Conservation (phyloP, 768 basidiomycete genomes). For the Chlorophyllum brunneum region DNA sequence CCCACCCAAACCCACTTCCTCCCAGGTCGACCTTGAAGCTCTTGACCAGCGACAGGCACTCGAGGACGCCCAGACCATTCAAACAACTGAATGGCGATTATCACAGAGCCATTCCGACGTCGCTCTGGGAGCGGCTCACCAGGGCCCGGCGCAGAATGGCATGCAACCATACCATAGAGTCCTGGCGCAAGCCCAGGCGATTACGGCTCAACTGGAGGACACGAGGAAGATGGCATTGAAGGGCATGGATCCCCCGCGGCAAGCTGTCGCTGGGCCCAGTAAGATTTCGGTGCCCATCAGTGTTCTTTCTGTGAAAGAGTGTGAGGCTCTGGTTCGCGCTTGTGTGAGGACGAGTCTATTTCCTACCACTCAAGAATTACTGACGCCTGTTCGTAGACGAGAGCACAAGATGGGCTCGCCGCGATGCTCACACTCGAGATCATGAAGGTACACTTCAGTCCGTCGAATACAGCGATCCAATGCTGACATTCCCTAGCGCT, state of each 20-base stretch:
- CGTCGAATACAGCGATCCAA: neutral
- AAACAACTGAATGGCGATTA: neutral
- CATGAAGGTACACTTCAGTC: constrained; percentile 40
- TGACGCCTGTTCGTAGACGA: constrained; percentile 32
- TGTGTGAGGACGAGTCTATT: constrained; percentile 22
- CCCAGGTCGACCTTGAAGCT: constrained; percentile 6
- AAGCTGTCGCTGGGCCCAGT: constrained; percentile 9
- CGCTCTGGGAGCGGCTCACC: constrained; percentile 5
- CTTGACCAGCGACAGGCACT: constrained; percentile 4
- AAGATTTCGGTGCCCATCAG: constrained; percentile 33
- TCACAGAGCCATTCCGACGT: constrained; percentile 4
- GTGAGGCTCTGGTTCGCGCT: constrained; percentile 48
- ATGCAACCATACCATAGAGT: constrained; percentile 29
- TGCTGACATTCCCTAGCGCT: constrained; percentile 29
- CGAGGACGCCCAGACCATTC: constrained; percentile 8
- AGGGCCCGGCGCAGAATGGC: constrained; percentile 7
- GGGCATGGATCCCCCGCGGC: constrained; percentile 14
- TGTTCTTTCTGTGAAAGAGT: constrained; percentile 48
- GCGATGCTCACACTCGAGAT: constrained; percentile 50
- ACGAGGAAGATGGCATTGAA: constrained; percentile 18
- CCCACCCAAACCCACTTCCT: constrained; percentile 8
- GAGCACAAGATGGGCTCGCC: constrained; percentile 40
- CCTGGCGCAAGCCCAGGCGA: constrained; percentile 29
- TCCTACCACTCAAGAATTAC: constrained; percentile 5
- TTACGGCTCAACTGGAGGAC: constrained; percentile 30